Base-by-base conservation (phyloP, 2,329 filamentous ascomycete species). In the Epichloe hybrida region DNA sequence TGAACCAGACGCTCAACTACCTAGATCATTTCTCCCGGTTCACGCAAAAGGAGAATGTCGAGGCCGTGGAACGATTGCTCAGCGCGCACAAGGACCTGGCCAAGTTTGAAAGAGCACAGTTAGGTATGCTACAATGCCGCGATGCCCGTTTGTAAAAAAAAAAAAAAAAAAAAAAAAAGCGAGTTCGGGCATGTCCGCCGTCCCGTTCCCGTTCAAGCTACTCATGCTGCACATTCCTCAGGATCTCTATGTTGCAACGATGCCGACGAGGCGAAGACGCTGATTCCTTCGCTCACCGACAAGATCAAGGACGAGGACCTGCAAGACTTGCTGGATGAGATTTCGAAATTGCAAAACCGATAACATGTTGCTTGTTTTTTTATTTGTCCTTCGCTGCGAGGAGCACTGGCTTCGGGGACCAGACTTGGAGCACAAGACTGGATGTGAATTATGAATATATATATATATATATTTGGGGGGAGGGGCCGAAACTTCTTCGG, bases 11-110 rank as follows among this genome's bases (percentile, higher is more conserved):
- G 27, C 78, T 89, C 57, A 88, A 90, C 63, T 97, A 98, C 69
- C 81, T 97, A 50, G 89, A 95, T 61, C 83, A 89, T 55, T 98
- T 98, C 69, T 86, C 90, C 17, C 86, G 93, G 37, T 97, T 97
- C 77, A 95, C 95, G 72, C 83, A 90, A 61, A 89, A 91, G 66
- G 88, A 95, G 67, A 93, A 93, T 58, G 86, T 95, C 63, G 87
- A 95, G 70, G 87, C 88, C n/a, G 88, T 97, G 35, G 89, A 95
- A 69, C 81, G 88, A 53, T 73, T 96, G 59, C 77, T 96, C 56
- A 86, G 86, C 58, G 79, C 84, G 52, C 85, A 88, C 63, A 80
- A 81, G 56, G 81, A 88, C 64, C 73, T 98, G 59, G 86, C 88
- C 62, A 86, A 89, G 66, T 97, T 97, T 65, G 93, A 98, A 76